phyloP scores from a whole-genome alignment of 768 basidiomycete species.

The Boletales sp. region DNA sequence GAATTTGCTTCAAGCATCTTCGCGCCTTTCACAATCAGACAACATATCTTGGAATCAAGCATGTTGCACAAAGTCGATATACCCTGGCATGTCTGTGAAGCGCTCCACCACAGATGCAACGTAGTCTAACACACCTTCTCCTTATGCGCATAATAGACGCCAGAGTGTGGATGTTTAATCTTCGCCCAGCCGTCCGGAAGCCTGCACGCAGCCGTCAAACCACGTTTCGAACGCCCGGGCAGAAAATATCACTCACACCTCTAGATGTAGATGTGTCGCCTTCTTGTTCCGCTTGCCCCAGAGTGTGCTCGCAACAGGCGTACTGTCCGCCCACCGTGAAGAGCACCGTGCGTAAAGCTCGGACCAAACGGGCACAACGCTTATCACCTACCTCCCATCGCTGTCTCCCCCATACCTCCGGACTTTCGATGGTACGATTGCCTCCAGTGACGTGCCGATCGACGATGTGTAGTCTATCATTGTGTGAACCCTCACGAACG shows the following conservation, averaged over 20 bases:
- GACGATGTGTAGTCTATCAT: too few species aligned
- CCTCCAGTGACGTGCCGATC: too few species aligned
- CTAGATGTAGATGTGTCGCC: background rate
- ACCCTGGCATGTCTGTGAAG: constrained; percentile 1
- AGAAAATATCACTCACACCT: constrained; percentile 9
- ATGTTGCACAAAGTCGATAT: constrained; percentile 14
- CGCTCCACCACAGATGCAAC: background rate
- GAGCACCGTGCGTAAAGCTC: too few species aligned
- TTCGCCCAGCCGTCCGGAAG: constrained; percentile 24
- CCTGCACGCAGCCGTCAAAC: too few species aligned
- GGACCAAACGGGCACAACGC: too few species aligned
- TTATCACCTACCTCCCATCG: too few species aligned
- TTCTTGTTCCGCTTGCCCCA: constrained; percentile 8
- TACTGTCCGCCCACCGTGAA: too few species aligned
- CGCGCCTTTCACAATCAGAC: constrained; percentile 11
- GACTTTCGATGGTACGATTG: too few species aligned
- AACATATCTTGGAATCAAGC: background rate
- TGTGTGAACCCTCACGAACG: too few species aligned
- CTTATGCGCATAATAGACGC: constrained; percentile 28
- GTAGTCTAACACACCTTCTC: constrained; percentile 23
- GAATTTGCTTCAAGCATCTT: constrained; percentile 6
- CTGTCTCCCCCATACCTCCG: too few species aligned
- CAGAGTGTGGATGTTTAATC: constrained; percentile 30
- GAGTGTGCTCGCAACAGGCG: constrained; percentile 16
- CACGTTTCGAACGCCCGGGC: too few species aligned